A percentile compares a stretch with the other conserved stretches of the same genome.
phyloP scores from a whole-genome alignment of 2,329 filamentous ascomycete genomes.

The Colletotrichum siamense region DNA sequence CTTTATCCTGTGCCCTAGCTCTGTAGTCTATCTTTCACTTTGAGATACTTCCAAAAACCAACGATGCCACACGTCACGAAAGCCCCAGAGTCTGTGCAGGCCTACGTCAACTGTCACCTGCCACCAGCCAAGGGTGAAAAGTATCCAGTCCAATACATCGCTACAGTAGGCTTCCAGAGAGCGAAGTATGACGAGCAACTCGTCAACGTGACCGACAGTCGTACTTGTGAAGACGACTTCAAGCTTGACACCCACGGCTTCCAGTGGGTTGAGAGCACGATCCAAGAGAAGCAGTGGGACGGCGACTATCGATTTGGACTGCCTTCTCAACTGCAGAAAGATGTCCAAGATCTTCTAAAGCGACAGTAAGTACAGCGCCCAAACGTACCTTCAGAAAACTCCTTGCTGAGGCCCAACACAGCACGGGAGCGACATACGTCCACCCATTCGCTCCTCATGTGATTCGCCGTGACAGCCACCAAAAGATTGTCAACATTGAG shows the following conservation, averaged over 20 bases:
- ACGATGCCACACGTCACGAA: background rate
- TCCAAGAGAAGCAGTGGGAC: conserved; percentile 51
- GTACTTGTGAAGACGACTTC: conserved; percentile 56
- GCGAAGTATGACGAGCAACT: background rate
- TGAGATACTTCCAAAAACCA: background rate
- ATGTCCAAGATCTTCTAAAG: background rate
- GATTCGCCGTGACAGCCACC: background rate
- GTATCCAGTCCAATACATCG: background rate
- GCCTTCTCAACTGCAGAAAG: background rate
- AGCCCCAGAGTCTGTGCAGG: background rate
- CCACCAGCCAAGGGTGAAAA: background rate
- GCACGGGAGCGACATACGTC: background rate
- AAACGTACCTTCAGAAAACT: fast-evolving
- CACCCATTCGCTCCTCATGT: background rate
- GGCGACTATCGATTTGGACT: background rate
- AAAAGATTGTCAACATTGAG: background rate
- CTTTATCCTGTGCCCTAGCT: background rate
- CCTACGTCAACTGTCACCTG: background rate
- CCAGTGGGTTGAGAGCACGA: conserved; percentile 59
- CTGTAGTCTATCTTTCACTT: background rate
- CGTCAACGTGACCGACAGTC: background rate
- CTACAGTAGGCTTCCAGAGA: background rate
- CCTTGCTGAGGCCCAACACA: background rate
- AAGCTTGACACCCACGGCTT: conserved; percentile 57
- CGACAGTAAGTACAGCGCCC: background rate